phyloP scores from a whole-genome alignment of 306 rosid genomes.

The Spatholobus suberectus region DNA sequence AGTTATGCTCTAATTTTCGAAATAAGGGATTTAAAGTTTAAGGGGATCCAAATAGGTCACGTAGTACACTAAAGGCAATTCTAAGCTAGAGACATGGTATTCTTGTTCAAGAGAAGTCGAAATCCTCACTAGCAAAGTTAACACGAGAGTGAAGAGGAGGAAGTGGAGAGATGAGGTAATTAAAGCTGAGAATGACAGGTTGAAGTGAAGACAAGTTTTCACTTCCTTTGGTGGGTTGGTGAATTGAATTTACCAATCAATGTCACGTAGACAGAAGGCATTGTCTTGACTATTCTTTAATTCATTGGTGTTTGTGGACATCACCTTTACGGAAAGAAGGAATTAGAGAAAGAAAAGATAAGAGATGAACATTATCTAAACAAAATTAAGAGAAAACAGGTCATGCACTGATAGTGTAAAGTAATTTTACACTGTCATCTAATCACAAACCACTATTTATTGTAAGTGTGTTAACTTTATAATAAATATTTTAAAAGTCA shows the following conservation, averaged over 20 bases:
- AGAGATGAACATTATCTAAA: constrained; percentile 48
- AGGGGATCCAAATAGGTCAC: too few species aligned
- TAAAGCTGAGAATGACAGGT: background rate
- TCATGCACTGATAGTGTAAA: too few species aligned
- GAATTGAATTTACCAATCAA: background rate
- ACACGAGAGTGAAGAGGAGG: background rate
- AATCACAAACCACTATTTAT: too few species aligned
- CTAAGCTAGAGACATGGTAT: too few species aligned
- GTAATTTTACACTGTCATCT: too few species aligned
- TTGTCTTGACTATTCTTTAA: constrained; percentile 19
- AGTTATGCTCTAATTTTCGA: too few species aligned
- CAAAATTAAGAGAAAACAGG: too few species aligned
- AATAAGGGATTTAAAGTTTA: too few species aligned
- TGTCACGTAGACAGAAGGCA: background rate
- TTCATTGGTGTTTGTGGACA: constrained; percentile 8
- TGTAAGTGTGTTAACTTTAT: too few species aligned
- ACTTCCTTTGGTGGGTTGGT: background rate
- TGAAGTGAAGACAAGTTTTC: background rate
- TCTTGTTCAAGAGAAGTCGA: too few species aligned
- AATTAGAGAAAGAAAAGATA: background rate
- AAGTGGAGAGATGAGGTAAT: background rate
- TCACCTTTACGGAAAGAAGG: constrained; percentile 45
- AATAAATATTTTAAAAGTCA: too few species aligned
- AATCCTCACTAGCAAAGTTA: background rate
- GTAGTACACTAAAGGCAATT: too few species aligned